Evolutionary conservation across 176 grass and related monocot species (phyloP).

Genomic region (Hsuehochloa calcarea): DNA sequence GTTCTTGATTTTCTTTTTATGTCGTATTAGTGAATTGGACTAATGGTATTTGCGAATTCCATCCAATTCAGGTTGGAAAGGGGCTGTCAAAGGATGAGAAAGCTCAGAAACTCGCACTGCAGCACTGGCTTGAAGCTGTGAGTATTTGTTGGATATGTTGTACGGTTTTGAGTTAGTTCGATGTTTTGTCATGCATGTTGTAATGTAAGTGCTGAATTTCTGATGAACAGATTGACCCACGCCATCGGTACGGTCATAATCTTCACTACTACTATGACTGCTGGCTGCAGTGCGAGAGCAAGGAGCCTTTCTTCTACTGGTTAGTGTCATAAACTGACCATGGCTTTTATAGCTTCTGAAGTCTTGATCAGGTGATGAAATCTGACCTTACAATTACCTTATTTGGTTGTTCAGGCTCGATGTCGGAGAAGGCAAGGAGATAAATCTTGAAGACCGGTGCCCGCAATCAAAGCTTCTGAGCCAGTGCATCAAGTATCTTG

Average conservation of each 20-base stretch:
- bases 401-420: conserved; percentile 58
- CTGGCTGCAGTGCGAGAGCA: conserved; percentile 85
- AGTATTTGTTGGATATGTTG: conserved; percentile 7
- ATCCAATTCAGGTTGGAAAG: conserved; percentile 64
- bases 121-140: conserved; percentile 94
- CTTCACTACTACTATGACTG: conserved; percentile 90
- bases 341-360: background rate
- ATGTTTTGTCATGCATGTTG: background rate
- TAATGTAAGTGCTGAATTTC: conserved; percentile 3
- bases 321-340: conserved; percentile 17
- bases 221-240: conserved; percentile 76
- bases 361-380: background rate
- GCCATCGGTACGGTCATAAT: conserved; percentile 93
- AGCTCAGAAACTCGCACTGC: conserved; percentile 81
- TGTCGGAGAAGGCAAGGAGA: conserved; percentile 86
- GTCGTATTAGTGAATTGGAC: background rate
- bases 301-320: conserved; percentile 98
- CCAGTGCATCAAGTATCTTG: conserved; percentile 98
- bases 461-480: conserved; percentile 66
- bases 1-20: background rate
- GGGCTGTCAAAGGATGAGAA: conserved; percentile 84
- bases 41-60: background rate
- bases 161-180: background rate
- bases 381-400: background rate
- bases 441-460: conserved; percentile 70